phyloP scores from a whole-genome alignment of 768 basidiomycete species.

The Plicaturopsis crispa region DNA sequence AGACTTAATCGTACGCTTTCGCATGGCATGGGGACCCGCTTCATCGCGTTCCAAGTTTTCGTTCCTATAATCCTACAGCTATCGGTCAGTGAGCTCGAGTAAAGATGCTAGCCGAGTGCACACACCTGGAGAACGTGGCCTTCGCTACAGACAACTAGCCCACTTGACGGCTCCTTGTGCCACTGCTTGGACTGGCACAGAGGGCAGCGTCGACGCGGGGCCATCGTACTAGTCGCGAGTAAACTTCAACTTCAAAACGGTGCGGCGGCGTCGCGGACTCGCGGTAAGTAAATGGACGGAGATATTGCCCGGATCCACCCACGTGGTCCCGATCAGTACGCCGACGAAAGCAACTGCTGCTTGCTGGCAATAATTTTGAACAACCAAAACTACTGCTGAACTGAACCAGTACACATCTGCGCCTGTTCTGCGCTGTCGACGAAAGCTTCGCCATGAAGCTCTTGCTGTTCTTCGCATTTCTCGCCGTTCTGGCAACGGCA shows the following conservation, averaged over 20 bases:
- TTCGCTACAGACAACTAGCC: constrained; percentile 80
- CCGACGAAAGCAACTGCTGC: no score
- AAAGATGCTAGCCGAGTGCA: constrained; percentile 1
- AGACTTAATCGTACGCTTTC: constrained; percentile 60
- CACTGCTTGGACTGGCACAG: constrained; percentile 81
- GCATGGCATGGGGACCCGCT: constrained; percentile 51
- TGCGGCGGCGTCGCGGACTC: no score
- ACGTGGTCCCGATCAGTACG: no score
- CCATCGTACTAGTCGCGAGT: constrained; percentile 30
- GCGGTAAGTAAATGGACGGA: no score
- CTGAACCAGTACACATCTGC: no score
- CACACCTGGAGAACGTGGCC: constrained; percentile 85
- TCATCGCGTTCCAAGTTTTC: constrained; percentile 71
- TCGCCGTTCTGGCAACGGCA: constrained; percentile 45
- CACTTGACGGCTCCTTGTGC: constrained; percentile 80
- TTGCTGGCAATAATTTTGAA: no score
- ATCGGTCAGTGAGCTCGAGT: background rate
- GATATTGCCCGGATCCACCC: no score
- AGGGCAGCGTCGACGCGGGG: constrained; percentile 57
- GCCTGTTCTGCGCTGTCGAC: no score
- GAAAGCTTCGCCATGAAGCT: no score
- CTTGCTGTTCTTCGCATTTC: constrained; percentile 34
- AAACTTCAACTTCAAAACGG: no score
- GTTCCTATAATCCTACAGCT: constrained; percentile 66
- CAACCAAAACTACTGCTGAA: no score